Conservation (phyloP, 192 early-diverging fungal species). For the Mortierella hygrophila region DNA sequence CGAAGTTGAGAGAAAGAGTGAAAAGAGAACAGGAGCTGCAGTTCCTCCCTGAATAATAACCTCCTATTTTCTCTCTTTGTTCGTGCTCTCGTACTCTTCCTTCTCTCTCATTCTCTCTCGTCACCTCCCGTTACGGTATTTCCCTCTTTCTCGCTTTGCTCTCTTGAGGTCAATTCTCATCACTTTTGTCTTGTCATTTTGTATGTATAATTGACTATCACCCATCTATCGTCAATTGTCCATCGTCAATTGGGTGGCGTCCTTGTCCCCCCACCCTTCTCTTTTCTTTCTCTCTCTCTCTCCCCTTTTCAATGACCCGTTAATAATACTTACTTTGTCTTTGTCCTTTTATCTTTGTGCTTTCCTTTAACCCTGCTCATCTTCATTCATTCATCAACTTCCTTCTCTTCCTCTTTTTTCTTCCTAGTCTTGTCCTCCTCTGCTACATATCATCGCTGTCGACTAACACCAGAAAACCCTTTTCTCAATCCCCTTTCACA, state of each 20-base stretch:
- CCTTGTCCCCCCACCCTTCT: not conserved
- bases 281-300: not conserved
- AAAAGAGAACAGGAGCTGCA: not conserved
- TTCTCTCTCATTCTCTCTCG: not conserved
- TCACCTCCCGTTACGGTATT: not conserved
- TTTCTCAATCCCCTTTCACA: not conserved
- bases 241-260: no score
- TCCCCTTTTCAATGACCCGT: not conserved
- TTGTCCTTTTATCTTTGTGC: not conserved
- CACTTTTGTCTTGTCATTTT: not conserved
- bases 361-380: not conserved
- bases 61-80: not conserved
- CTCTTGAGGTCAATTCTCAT: not conserved
- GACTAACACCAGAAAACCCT: not conserved
- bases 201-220: not conserved
- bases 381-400: not conserved
- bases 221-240: not conserved
- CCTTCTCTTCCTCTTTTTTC: not conserved
- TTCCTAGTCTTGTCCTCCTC: not conserved
- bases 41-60: not conserved
- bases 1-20: no score
- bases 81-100: not conserved
- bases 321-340: not conserved
- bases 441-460: not conserved
- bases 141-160: not conserved